Percentiles rank a stretch among this genome's conserved stretches.
Conservation (phyloP, 2,329 filamentous ascomycete genomes). For the Chaetoscypha palmicola region DNA sequence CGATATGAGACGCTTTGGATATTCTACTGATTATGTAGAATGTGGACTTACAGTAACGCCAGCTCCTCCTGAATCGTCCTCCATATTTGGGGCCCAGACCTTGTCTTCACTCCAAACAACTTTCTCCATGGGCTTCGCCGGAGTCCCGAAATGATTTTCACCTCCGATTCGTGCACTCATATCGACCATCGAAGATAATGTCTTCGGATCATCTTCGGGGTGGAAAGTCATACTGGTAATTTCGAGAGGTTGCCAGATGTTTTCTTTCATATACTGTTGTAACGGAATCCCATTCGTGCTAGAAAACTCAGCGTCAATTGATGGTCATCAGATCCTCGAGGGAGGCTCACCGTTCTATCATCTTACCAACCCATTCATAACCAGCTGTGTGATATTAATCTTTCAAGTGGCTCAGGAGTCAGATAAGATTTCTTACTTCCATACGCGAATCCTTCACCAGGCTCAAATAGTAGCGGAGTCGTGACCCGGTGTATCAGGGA, state of each 20-base stretch:
- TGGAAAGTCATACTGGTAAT: slow-evolving; percentile 15
- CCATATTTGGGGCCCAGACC: not conserved
- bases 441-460: slow-evolving; percentile 54
- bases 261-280: slow-evolving; percentile 11
- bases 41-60: slow-evolving; percentile 1
- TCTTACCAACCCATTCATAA: slow-evolving; percentile 46
- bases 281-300: slow-evolving; percentile 23
- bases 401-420: not conserved
- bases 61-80: slow-evolving; percentile 1
- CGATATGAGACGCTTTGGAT: not conserved
- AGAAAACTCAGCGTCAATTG: slow-evolving; percentile 29
- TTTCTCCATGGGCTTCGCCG: slow-evolving; percentile 3
- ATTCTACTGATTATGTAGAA: not conserved
- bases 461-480: slow-evolving; percentile 54
- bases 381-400: slow-evolving; percentile 27
- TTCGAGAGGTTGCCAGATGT: slow-evolving; percentile 12
- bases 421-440: slow-evolving; percentile 14
- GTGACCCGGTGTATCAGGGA: not conserved
- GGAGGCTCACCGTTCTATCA: slow-evolving; percentile 1
- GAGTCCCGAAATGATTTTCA: not conserved
- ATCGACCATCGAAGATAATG: slow-evolving; percentile 4
- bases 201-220: slow-evolving; percentile 6
- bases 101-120: not conserved
- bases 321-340: not conserved
- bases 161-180: slow-evolving; percentile 1